These are phyloP conservation scores for Calcarisporium arbuscula DNA, from an alignment of 2,329 filamentous ascomycete genomes.

Conservation along the genomic window DNA sequence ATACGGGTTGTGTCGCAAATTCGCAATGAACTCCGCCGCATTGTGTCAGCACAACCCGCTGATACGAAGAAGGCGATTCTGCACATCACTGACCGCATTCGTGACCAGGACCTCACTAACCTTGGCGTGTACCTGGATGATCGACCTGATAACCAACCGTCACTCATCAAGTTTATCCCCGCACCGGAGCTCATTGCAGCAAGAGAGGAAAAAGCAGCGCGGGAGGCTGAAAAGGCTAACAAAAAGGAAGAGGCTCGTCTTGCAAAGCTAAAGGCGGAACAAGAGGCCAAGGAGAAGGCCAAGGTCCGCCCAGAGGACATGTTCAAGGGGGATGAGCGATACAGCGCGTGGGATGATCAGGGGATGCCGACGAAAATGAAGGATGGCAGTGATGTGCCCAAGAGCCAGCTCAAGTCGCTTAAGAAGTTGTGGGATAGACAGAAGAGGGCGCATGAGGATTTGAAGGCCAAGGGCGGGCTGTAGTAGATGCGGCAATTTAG, in stretches of 20 bases:
- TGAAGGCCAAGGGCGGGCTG: conserved; percentile 25
- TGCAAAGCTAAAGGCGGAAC: conserved; percentile 43
- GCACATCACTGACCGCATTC: conserved; percentile 69
- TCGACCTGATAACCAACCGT: conserved; percentile 57
- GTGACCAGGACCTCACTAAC: conserved; percentile 74
- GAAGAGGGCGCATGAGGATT: conserved; percentile 72
- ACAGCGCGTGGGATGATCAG: conserved; percentile 73
- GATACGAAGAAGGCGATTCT: conserved; percentile 66
- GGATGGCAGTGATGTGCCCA: conserved; percentile 73
- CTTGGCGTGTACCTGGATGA: conserved; percentile 87
- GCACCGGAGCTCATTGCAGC: conserved; percentile 51
- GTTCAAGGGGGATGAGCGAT: conserved; percentile 53
- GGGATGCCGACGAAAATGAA: conserved; percentile 73
- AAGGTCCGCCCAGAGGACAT: conserved; percentile 48
- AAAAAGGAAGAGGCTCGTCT: conserved; percentile 50
- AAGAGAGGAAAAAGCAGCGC: conserved; percentile 52
- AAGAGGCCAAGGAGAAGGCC: conserved; percentile 51
- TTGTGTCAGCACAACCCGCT: conserved; percentile 40
- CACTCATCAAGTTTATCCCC: conserved; percentile 64
- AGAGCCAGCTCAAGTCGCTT: conserved; percentile 73
- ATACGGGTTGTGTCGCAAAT: conserved; percentile 48
- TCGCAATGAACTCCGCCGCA: conserved; percentile 55
- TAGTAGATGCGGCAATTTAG: conserved; percentile 17
- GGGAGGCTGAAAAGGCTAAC: conserved; percentile 53
- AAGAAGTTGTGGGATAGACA: conserved; percentile 87